Base-by-base conservation (phyloP, 495 filamentous ascomycete species). In the Lasiosphaeria ovina region DNA sequence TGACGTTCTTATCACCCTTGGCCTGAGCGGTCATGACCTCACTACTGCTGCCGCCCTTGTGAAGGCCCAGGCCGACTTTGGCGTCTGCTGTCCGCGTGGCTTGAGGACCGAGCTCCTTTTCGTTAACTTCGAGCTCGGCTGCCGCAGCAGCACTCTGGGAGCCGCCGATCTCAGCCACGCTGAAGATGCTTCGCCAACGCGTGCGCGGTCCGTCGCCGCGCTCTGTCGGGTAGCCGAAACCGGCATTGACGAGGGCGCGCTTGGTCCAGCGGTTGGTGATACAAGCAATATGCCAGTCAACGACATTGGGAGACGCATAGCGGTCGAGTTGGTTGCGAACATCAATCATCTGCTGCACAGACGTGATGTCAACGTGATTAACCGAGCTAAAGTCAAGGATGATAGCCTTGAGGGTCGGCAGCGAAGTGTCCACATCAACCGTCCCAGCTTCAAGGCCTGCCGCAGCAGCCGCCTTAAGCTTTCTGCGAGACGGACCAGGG, bases 251-350 rank as follows among this genome's bases (percentile, higher is more conserved):
- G 24, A 98, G 87, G 12, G 90, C 94, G 14, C 94, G 90, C 77
- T 98, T 98, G 36, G 94, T 94, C 94, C 94, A 98, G 59, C 93
- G 87, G 79, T 96, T 98, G 79, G 87, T 93, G 80, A 98, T 90
- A 75, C 88, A 88, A 11, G 92, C 91, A 62, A 98, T 88, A 73
- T 98, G 94, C 92, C 94, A 98, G 68, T 98, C 92, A 6, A 98
- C 92, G 6, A 84, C 78, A 10, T 92, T 88, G 0, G 94, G 94
- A 0, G 88, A 74, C 14, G 91, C 84, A 71, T 97, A 96, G 12
- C 87, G 83, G 73, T 98, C 94, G 24, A 98, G 86, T 71, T 98
- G 95, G 74, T 98, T 98, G 72, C 94, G 92, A 3, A 98, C 91
- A 66, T 98, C 94, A 73, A 98, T 96, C 44, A 98, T 78, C 72